A percentile compares a stretch with the other conserved stretches of the same genome.
These are phyloP conservation scores for Apophysomyces variabilis DNA, from an alignment of 371 early-diverging fungal genomes.

Conservation along the genomic window DNA sequence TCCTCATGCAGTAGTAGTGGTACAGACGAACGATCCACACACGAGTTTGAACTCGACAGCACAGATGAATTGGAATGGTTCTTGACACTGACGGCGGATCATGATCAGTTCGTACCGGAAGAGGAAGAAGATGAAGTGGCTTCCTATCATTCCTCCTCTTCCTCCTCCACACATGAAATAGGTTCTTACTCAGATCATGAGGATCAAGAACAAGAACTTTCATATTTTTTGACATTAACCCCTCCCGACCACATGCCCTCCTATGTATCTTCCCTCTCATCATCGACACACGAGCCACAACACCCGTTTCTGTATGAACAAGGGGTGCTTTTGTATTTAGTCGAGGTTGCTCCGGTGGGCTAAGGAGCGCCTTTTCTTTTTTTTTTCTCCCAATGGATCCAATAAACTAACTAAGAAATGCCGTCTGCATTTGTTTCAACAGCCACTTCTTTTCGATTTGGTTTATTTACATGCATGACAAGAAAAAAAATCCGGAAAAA, in stretches of 20 bases:
- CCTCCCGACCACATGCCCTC: constrained; percentile 7
- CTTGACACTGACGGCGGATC: constrained; percentile 1
- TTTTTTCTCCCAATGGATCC: background rate
- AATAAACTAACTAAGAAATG: background rate
- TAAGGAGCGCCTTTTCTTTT: background rate
- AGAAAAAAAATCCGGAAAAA: background rate
- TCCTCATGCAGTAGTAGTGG: background rate
- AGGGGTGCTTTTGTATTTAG: constrained; percentile 3
- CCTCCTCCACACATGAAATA: background rate
- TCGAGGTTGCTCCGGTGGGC: constrained; percentile 6
- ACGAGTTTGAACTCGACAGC: background rate
- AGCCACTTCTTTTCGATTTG: background rate
- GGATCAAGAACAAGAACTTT: background rate
- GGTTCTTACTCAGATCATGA: background rate
- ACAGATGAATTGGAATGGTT: constrained; percentile 4
- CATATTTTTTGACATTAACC: constrained; percentile 1
- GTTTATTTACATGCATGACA: constrained; percentile 3
- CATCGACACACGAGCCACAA: constrained; percentile 11
- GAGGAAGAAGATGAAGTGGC: background rate
- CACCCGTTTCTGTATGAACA: constrained; percentile 9
- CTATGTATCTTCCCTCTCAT: constrained; percentile 4
- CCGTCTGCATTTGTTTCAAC: background rate
- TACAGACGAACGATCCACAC: background rate
- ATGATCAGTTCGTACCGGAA: background rate
- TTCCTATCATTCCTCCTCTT: background rate